Conservation (phyloP, 331 rosid genomes). For the Spiraea crenata region DNA sequence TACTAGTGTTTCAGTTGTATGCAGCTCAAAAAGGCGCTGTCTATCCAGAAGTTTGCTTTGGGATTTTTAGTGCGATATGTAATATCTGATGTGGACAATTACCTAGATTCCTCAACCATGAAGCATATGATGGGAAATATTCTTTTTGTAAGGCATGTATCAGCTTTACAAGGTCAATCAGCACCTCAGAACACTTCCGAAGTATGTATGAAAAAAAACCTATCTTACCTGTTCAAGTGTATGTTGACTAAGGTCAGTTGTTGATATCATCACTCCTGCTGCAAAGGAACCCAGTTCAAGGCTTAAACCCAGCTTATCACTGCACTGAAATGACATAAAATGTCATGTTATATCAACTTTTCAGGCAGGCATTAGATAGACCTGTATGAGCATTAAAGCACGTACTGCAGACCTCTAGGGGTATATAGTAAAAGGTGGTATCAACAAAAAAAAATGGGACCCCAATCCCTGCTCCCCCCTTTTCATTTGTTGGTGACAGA, state of each 20-base stretch:
- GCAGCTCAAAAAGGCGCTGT: neutral
- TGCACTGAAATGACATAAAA: conserved; percentile 68
- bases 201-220: conserved; percentile 20
- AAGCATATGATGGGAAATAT: neutral
- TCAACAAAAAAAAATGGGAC: neutral
- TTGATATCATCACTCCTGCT: conserved; percentile 95
- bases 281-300: conserved; percentile 96
- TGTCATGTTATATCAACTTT: conserved; percentile 17
- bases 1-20: neutral
- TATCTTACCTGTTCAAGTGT: conserved; percentile 80
- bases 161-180: conserved; percentile 3
- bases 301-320: conserved; percentile 95
- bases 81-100: neutral
- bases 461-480: neutral
- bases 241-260: conserved; percentile 98
- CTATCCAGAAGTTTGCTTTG: neutral
- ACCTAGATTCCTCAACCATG: neutral
- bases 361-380: conserved; percentile 20
- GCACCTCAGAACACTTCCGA: conserved; percentile 24
- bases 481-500: neutral
- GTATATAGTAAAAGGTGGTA: neutral
- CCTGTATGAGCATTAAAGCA: conserved; percentile 8
- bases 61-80: neutral
- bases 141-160: conserved; percentile 3
- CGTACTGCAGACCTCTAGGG: neutral